phyloP scores from a whole-genome alignment of 192 early-diverging fungal genomes.

The Coemansia sp. region DNA sequence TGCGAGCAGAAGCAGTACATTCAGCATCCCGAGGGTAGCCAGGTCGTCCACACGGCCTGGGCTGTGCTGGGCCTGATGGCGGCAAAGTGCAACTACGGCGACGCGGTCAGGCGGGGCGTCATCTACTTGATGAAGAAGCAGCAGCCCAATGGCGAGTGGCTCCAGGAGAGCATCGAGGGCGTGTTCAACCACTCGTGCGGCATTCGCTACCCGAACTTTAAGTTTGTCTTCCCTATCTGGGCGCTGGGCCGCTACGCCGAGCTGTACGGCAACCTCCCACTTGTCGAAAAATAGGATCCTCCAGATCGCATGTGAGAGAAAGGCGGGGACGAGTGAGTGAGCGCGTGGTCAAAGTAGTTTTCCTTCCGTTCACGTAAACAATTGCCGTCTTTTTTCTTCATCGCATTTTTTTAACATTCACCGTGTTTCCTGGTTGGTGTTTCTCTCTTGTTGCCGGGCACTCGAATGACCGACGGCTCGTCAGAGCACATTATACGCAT shows the following conservation, averaged over 20 bases:
- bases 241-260: conserved; percentile 82
- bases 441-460: not conserved
- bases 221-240: conserved; percentile 91
- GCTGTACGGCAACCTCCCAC: conserved; percentile 61
- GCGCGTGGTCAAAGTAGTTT: not conserved
- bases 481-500: conserved; percentile 15
- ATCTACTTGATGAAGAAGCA: conserved; percentile 82
- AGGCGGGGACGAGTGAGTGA: not conserved
- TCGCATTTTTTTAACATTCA: not conserved
- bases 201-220: conserved; percentile 92
- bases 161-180: conserved; percentile 96
- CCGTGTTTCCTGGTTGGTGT: not conserved
- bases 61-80: conserved; percentile 86
- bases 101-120: conserved; percentile 61
- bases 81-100: conserved; percentile 77
- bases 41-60: conserved; percentile 92
- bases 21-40: conserved; percentile 60
- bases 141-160: conserved; percentile 90
- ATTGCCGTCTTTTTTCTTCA: not conserved
- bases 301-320: not conserved
- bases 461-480: conserved; percentile 25
- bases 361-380: not conserved
- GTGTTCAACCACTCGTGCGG: conserved; percentile 93
- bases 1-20: conserved; percentile 49
- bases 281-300: conserved; percentile 15